phyloP scores from a whole-genome alignment of 768 basidiomycete genomes.

The Mrakia blollopis region DNA sequence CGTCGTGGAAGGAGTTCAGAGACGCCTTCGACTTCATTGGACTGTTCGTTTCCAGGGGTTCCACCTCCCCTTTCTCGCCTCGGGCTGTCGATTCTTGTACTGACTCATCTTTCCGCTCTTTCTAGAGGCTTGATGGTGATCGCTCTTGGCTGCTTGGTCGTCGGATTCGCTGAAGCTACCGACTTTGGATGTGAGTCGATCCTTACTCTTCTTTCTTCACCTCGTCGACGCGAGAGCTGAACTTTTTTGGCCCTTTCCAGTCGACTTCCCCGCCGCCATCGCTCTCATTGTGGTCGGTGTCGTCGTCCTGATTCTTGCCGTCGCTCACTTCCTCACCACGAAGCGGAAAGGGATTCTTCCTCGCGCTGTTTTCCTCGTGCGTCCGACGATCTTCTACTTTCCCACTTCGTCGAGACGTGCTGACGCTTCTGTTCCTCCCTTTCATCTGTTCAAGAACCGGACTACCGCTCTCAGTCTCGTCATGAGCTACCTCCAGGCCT shows the following conservation, averaged over 20 bases:
- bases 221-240: not conserved
- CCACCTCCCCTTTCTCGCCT: not conserved
- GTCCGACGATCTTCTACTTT: not conserved
- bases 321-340: conserved; percentile 17
- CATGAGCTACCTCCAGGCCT: conserved; percentile 21
- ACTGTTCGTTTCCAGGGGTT: not conserved
- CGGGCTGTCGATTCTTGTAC: too few species aligned
- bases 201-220: not conserved
- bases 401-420: not conserved
- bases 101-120: not conserved
- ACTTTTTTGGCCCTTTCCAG: not conserved
- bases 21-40: conserved; percentile 19
- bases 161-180: conserved; percentile 28
- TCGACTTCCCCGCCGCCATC: conserved; percentile 10
- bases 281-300: conserved; percentile 18
- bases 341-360: conserved; percentile 26
- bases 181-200: conserved; percentile 21
- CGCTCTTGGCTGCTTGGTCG: conserved; percentile 22
- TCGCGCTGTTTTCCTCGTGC: conserved; percentile 7
- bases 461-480: conserved; percentile 16
- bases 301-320: not conserved
- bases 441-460: not conserved
- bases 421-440: not conserved
- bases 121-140: not conserved
- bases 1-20: conserved; percentile 11